phyloP scores from a whole-genome alignment of 164 flowering plant genomes.

The Taxillus chinensis region DNA sequence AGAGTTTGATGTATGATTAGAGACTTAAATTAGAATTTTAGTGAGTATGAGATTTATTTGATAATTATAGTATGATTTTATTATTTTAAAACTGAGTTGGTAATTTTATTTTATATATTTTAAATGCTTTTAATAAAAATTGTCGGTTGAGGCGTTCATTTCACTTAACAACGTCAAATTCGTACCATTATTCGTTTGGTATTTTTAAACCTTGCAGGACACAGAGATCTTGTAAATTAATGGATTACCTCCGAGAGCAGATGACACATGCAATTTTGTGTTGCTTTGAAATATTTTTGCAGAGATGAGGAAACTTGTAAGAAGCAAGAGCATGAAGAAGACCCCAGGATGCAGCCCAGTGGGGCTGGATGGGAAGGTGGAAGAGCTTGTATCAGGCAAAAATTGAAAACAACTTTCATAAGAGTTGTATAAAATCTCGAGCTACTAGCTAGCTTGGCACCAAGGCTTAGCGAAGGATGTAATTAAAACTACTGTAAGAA shows the following conservation, averaged over 20 bases:
- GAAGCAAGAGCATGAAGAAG: slow-evolving; percentile 33
- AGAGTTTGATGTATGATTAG: no score
- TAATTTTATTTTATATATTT: no score
- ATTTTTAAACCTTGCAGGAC: no score
- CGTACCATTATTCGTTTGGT: no score
- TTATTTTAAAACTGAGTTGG: no score
- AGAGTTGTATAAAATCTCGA: slow-evolving; percentile 25
- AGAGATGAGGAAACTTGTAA: slow-evolving; percentile 33
- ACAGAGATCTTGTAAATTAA: slow-evolving; percentile 30
- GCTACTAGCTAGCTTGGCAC: slow-evolving; percentile 22
- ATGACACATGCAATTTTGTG: slow-evolving; percentile 37
- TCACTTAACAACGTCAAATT: no score
- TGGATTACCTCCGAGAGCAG: slow-evolving; percentile 37
- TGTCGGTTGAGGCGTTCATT: no score
- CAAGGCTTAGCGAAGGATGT: slow-evolving; percentile 8
- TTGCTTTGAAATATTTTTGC: slow-evolving; percentile 43
- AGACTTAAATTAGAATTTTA: no score
- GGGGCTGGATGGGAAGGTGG: slow-evolving; percentile 30
- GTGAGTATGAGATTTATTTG: no score
- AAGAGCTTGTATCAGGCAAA: slow-evolving; percentile 37
- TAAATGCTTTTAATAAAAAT: no score
- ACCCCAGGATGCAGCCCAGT: slow-evolving; percentile 42
- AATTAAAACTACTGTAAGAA: slow-evolving; percentile 4
- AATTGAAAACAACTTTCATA: slow-evolving; percentile 26
- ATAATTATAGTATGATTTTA: no score